Conservation (phyloP, 129 eudicot species). For the Lactuca saligna region DNA sequence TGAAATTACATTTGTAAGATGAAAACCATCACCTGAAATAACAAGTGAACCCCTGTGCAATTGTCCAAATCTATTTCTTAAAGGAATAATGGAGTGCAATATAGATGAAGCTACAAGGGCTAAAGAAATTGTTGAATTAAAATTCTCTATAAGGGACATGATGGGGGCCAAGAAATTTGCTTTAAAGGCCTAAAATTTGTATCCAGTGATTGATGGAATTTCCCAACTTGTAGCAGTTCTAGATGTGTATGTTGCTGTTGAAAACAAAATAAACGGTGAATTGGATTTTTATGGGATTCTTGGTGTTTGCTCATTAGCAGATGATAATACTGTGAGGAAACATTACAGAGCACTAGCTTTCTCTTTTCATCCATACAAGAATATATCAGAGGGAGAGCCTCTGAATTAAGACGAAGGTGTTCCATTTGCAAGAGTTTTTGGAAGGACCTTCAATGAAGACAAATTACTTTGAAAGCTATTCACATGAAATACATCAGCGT, state of each 20-base stretch:
- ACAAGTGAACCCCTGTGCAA: no score
- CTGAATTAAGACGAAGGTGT: no score
- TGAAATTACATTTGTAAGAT: no score
- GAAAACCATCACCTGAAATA: no score
- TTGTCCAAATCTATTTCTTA: not conserved
- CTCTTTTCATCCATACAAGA: slow-evolving; percentile 85
- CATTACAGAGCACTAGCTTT: slow-evolving; percentile 69
- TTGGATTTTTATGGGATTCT: slow-evolving; percentile 75
- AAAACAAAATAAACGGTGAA: no score
- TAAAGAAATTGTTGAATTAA: slow-evolving; percentile 75
- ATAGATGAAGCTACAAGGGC: slow-evolving; percentile 94
- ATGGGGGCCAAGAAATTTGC: slow-evolving; percentile 76
- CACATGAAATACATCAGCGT: no score
- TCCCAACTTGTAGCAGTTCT: no score
- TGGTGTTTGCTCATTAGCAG: slow-evolving; percentile 62
- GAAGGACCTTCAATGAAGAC: no score
- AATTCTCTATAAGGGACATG: slow-evolving; percentile 57
- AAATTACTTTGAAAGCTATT: no score
- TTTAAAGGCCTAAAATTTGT: slow-evolving; percentile 60
- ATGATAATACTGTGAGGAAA: slow-evolving; percentile 65
- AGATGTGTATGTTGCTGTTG: no score
- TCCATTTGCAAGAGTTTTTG: no score
- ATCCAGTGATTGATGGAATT: slow-evolving; percentile 77
- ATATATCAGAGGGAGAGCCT: no score
- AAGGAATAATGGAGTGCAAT: slow-evolving; percentile 71